A percentile compares a stretch with the other conserved stretches of the same genome.
Evolutionary conservation across 1,139 yeast species (phyloP).

Genomic region (Yamadazyma siamensis): DNA sequence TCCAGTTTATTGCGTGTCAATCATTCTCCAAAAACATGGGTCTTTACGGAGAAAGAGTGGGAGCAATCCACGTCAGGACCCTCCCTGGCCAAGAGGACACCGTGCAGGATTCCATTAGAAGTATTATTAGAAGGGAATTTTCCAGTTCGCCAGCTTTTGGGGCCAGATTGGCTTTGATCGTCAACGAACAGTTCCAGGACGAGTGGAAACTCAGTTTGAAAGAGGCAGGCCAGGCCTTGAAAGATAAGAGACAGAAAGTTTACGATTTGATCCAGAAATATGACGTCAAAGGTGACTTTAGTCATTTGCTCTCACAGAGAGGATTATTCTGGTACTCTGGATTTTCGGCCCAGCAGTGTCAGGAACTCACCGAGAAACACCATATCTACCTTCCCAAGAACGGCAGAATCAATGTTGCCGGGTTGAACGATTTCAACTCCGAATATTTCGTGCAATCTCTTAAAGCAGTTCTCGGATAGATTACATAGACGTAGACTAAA

Average conservation of each 20-base stretch:
- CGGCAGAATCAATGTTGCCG: slow-evolving; percentile 43
- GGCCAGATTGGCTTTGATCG: slow-evolving; percentile 30
- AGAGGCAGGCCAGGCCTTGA: slow-evolving; percentile 24
- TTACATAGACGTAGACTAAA: too few relatives aligned
- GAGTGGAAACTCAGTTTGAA: slow-evolving; percentile 18
- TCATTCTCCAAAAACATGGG: slow-evolving; percentile 43
- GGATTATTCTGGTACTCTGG: slow-evolving; percentile 44
- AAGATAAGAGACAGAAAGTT: slow-evolving; percentile 24
- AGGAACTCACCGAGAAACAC: slow-evolving; percentile 24
- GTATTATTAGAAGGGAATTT: slow-evolving; percentile 30
- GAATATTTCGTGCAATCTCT: slow-evolving; percentile 31
- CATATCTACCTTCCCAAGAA: slow-evolving; percentile 32
- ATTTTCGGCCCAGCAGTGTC: slow-evolving; percentile 26
- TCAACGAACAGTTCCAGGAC: slow-evolving; percentile 14
- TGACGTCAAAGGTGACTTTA: slow-evolving; percentile 39
- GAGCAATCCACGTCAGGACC: slow-evolving; percentile 34
- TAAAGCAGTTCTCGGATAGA: slow-evolving; percentile 37
- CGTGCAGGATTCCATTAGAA: slow-evolving; percentile 21
- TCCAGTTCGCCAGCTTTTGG: slow-evolving; percentile 46
- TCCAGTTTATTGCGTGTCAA: slow-evolving; percentile 31
- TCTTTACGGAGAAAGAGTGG: slow-evolving; percentile 39
- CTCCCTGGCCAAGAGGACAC: slow-evolving; percentile 19
- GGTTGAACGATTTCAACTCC: slow-evolving; percentile 32
- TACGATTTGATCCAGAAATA: slow-evolving; percentile 22
- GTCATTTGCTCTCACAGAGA: slow-evolving; percentile 26